phyloP scores from a whole-genome alignment of 495 filamentous ascomycete species.

The Penicillium crystallinum region DNA sequence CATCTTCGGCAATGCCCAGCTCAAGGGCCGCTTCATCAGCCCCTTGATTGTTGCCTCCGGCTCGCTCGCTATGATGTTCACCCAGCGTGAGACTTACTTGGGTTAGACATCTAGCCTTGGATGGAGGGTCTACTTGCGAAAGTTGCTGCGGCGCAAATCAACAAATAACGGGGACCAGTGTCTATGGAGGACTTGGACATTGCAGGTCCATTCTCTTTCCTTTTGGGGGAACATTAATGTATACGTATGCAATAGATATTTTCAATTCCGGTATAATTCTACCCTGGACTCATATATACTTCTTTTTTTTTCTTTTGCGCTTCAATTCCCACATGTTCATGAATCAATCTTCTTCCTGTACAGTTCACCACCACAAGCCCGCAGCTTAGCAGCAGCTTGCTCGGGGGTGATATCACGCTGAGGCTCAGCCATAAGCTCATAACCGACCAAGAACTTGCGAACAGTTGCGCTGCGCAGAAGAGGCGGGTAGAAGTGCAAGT shows the following conservation, averaged over 20 bases:
- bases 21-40: slow-evolving; percentile 62
- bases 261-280: not conserved
- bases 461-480: slow-evolving; percentile 89
- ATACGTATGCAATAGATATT: not conserved
- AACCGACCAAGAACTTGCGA: slow-evolving; percentile 89
- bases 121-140: not conserved
- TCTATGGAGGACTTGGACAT: not conserved
- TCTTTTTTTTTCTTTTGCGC: not conserved
- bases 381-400: slow-evolving; percentile 77
- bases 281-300: not conserved
- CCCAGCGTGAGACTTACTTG: slow-evolving; percentile 47
- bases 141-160: not conserved
- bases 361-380: slow-evolving; percentile 70
- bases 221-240: not conserved
- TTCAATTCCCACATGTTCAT: no score
- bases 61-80: slow-evolving; percentile 76
- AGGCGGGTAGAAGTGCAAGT: slow-evolving; percentile 96
- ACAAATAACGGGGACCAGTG: not conserved
- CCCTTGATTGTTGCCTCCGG: slow-evolving; percentile 68
- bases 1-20: slow-evolving; percentile 64
- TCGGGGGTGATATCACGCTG: slow-evolving; percentile 97
- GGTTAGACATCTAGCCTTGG: not conserved
- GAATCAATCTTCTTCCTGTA: slow-evolving; percentile 65
- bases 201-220: not conserved
- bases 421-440: slow-evolving; percentile 87